Base-by-base conservation (phyloP, 2,329 filamentous ascomycete species). In the Daldinia eschscholtzii region DNA sequence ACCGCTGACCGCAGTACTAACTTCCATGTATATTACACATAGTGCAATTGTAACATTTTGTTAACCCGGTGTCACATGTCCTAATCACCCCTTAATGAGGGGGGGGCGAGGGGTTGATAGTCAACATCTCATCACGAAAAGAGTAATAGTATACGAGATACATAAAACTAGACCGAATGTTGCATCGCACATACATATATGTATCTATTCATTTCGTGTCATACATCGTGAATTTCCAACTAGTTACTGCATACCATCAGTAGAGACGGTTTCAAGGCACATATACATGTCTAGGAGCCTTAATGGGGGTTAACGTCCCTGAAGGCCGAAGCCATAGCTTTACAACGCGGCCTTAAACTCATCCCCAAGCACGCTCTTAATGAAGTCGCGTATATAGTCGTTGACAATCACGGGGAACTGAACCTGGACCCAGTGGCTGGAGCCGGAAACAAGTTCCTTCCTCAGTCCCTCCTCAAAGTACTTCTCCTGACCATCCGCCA, bases 401-500 rank as follows among this genome's bases (percentile, higher is more conserved):
- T 98, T 98, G 2, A 93, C 88, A 74, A 91, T 88, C 23, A 85
- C 87, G 0, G 91, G 86, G 70, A 87, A 88, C 83, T 97, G 88
- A 83, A 89, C 90, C 77, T 97, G 81, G 52, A 91, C 92, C 95
- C 95, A 98, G 80, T 98, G 96, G 18, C 86, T 83, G 0, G 91
- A 86, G 39, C 90, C 80, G 28, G 64, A 53, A 23, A 77, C 61
- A 6, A 97, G 90, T 77, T 92, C 88, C 7, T 82, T 85, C 67
- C 86, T 84, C 6, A 87, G 91, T 75, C 97, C 80, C 53, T 88
- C 85, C 2, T 87, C 86, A 67, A 95, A 88, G 70, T 83, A 82
- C 71, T 84, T 83, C 20, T 89, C 89, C 93, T 97, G 97, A 0
- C 87, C 87, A 26, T 80, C 81, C 0, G 91, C 87, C 87, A 98